Evolutionary conservation across 228 moss, liverwort and hornwort species (phyloP).

Genomic region (Sphagnum magellanicum): DNA sequence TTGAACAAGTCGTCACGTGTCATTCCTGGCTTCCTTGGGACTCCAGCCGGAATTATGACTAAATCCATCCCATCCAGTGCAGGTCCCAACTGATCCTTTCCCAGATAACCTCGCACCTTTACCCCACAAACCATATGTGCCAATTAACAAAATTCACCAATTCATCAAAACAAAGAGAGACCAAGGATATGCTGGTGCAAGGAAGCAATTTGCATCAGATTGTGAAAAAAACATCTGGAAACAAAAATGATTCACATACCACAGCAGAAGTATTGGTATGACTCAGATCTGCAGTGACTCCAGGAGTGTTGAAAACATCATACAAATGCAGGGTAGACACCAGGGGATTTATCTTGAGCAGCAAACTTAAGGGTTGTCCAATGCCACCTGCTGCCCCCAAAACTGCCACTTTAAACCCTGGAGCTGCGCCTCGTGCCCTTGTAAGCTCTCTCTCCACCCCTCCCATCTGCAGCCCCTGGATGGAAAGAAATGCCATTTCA

Average conservation of each 20-base stretch:
- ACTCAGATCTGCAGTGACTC: constrained; percentile 93
- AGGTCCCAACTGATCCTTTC: constrained; percentile 66
- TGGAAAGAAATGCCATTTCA: neutral
- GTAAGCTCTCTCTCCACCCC: constrained; percentile 60
- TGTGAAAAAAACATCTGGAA: too few species aligned
- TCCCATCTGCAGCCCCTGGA: constrained; percentile 44
- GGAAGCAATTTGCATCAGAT: too few species aligned
- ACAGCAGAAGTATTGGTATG: constrained; percentile 93
- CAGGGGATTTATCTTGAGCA: constrained; percentile 81
- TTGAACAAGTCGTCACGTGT: constrained; percentile 97
- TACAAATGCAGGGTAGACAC: constrained; percentile 92
- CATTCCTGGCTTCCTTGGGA: constrained; percentile 99
- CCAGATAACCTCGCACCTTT: constrained; percentile 94
- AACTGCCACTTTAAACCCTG: constrained; percentile 90
- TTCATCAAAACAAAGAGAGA: too few species aligned
- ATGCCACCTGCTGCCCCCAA: constrained; percentile 96
- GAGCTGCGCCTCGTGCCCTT: constrained; percentile 75
- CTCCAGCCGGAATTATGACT: constrained; percentile 94
- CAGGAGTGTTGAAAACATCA: constrained; percentile 98
- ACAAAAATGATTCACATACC: constrained; percentile 24
- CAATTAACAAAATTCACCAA: too few species aligned
- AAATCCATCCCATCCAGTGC: constrained; percentile 82
- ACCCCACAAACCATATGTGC: neutral
- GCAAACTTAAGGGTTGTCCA: constrained; percentile 81
- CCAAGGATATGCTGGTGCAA: too few species aligned